Base-by-base conservation (phyloP, 1,284 basidiomycete species). In the Psilocybe mexicana region DNA sequence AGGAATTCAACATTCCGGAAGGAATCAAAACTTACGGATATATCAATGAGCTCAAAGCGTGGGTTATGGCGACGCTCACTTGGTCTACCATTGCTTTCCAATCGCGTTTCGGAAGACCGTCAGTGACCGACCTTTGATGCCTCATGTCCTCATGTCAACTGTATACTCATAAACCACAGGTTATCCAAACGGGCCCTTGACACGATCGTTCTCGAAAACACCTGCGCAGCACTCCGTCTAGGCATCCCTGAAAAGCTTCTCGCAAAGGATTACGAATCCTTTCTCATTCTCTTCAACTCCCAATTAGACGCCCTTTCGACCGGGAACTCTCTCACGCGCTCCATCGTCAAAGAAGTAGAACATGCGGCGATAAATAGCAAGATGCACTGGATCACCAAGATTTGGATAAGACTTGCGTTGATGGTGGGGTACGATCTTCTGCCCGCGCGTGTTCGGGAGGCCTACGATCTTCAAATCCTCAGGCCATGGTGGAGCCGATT, bases 161-260 rank as follows among this genome's bases (percentile, higher is more conserved):
- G 1, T 8, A 11, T 45, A 35, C 3, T 14, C 6, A 1, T 12
- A 3, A n/a, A 8, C 14, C 3, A 24, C 23, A 53, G 52, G 10
- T 42, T 45, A 24, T 44, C 52, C 2, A 53, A 53, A n/a, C 52
- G 52, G 5, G 52, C 52, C n/a, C 26, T 43, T 14, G 52, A 53
- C 26, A 45, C 52, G 5, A 53, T 53, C 12, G 43, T 53, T 8
- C 52, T 53, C n/a, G 52, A 53, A 30, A 43, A 53, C 14, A 53
- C 52, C 2, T 53, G 52, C 24, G 52, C 40, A 23, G 52, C 40
- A 28, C 30, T 53, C 6, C 52, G 52, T n/a, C 5, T 53, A 26
- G 52, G 52, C 14, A 18, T 53, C 26, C 52, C 52, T 11, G 52
- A 53, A 23, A 11, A 44, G 11, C 23, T 53, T 2, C 28, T 53